Evolutionary conservation across 169 alveolate species (phyloP).

Genomic region (Plasmodium billcollinsi): DNA sequence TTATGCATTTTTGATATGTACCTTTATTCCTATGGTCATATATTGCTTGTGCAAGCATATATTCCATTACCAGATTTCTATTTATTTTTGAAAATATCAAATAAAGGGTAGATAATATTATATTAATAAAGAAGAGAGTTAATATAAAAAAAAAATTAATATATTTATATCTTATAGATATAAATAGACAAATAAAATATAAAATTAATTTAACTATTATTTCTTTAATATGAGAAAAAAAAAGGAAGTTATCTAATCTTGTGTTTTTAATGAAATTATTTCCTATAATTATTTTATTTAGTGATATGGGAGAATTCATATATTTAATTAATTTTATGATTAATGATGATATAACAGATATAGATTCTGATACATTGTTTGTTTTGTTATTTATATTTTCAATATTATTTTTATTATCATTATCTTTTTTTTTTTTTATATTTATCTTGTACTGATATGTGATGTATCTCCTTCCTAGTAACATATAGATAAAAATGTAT

Average conservation of each 20-base stretch:
- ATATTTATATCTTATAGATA: background rate
- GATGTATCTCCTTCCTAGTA: constrained; percentile 44
- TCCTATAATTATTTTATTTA: constrained; percentile 46
- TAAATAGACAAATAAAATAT: constrained; percentile 19
- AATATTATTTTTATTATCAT: background rate
- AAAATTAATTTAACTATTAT: constrained; percentile 28
- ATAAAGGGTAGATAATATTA: constrained; percentile 12
- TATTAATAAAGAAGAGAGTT: background rate
- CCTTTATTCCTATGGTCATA: background rate
- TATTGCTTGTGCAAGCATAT: constrained; percentile 18
- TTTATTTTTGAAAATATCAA: constrained; percentile 34
- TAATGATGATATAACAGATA: constrained; percentile 51
- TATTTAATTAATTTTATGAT: constrained; percentile 33
- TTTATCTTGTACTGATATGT: constrained; percentile 24
- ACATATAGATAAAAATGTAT: constrained; percentile 60
- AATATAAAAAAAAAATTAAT: constrained; percentile 25
- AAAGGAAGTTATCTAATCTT: constrained; percentile 53
- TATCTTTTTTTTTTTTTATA: background rate
- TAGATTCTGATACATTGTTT: constrained; percentile 16
- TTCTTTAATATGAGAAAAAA: constrained; percentile 51
- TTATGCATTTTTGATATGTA: background rate
- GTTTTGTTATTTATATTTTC: background rate
- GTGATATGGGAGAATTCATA: constrained; percentile 46
- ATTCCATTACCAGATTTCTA: constrained; percentile 37
- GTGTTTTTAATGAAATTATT: constrained; percentile 52